Evolutionary conservation across 179 eudicot genomes (phyloP).

Genomic region (Spinacia oleracea): DNA sequence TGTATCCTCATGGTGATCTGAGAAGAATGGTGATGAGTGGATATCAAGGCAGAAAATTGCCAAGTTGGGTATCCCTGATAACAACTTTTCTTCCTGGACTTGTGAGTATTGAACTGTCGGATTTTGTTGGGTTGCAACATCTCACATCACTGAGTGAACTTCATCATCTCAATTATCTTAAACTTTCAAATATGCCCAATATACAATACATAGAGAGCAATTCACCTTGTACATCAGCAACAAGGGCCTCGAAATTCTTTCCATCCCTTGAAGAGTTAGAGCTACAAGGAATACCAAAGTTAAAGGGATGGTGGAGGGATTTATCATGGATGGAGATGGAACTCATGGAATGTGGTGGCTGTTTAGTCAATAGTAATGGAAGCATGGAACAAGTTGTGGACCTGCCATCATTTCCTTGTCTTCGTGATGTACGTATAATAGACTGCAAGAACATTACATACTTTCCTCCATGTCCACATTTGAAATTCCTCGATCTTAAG

Average conservation of each 20-base stretch:
- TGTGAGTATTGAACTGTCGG: neutral
- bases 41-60: neutral
- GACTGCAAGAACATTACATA: neutral
- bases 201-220: constrained; percentile 10
- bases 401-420: constrained; percentile 8
- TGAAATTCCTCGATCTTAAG: neutral
- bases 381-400: neutral
- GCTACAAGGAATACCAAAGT: neutral
- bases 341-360: no score
- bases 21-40: neutral
- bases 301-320: constrained; percentile 23
- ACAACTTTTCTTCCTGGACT: neutral
- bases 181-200: neutral
- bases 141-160: constrained; percentile 14
- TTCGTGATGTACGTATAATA: neutral
- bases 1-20: neutral
- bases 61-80: constrained; percentile 8
- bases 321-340: neutral
- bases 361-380: neutral
- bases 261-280: constrained; percentile 22
- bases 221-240: neutral
- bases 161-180: neutral
- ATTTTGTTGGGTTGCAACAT: neutral
- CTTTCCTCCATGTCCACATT: constrained; percentile 18
- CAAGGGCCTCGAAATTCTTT: neutral